These are phyloP conservation scores for Aspergillus pseudoglaucus DNA, from an alignment of 2,329 filamentous ascomycete species.

Conservation along the genomic window DNA sequence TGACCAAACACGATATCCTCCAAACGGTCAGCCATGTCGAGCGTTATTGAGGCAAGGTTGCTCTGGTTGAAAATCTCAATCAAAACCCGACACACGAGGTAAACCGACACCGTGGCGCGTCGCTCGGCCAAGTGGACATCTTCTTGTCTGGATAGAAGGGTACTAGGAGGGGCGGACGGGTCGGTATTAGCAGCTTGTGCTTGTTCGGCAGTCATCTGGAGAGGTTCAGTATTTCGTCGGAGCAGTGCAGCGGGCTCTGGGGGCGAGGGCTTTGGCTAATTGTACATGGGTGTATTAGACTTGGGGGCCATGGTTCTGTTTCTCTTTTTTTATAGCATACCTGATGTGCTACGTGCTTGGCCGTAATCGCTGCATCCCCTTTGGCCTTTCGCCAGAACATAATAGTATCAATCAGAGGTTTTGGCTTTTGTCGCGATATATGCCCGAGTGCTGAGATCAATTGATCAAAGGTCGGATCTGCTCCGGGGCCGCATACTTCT, in stretches of 20 bases:
- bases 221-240: slow-evolving; percentile 69
- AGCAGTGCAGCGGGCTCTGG: slow-evolving; percentile 45
- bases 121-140: slow-evolving; percentile 75
- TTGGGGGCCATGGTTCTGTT: slow-evolving; percentile 16
- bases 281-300: neutral
- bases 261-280: slow-evolving; percentile 27
- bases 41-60: slow-evolving; percentile 70
- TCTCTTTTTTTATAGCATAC: slow-evolving; percentile 17
- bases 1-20: slow-evolving; percentile 97
- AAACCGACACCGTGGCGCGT: slow-evolving; percentile 88
- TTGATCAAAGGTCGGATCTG: slow-evolving; percentile 86
- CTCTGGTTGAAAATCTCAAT: slow-evolving; percentile 93
- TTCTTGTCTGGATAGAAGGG: slow-evolving; percentile 53
- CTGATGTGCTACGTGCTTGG: slow-evolving; percentile 39
- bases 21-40: slow-evolving; percentile 87
- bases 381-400: slow-evolving; percentile 98
- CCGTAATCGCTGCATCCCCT: slow-evolving; percentile 75
- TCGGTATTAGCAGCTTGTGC: slow-evolving; percentile 23
- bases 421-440: slow-evolving; percentile 89
- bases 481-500: slow-evolving; percentile 79
- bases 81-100: slow-evolving; percentile 86
- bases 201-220: slow-evolving; percentile 39
- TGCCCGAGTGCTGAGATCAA: slow-evolving; percentile 88
- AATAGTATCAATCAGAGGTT: slow-evolving; percentile 89
- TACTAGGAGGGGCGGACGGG: slow-evolving; percentile 16